Evolutionary conservation across 2,329 filamentous ascomycete genomes (phyloP).

Genomic region (Phialemoniopsis sp.): DNA sequence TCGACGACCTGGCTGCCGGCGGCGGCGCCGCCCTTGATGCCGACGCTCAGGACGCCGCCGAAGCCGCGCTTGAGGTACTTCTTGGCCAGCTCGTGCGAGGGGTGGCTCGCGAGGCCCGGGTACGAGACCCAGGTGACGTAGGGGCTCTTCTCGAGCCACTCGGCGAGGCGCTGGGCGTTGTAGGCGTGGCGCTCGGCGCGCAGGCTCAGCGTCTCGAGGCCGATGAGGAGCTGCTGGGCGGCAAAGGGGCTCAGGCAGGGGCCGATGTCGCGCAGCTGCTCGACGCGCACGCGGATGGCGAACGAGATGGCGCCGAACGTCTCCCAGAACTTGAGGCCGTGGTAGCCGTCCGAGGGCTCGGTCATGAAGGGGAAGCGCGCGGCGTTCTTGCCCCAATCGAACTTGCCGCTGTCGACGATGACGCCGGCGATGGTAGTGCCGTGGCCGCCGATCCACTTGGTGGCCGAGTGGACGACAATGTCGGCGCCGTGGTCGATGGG

Average conservation of each 20-base stretch:
- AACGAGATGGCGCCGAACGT: constrained; percentile 82
- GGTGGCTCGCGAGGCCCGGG: constrained; percentile 79
- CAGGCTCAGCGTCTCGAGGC: constrained; percentile 84
- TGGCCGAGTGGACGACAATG: constrained; percentile 90
- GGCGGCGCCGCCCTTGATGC: constrained; percentile 81
- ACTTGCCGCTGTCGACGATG: constrained; percentile 84
- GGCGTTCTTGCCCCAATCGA: constrained; percentile 85
- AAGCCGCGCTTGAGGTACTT: constrained; percentile 82
- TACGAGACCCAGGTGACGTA: constrained; percentile 94
- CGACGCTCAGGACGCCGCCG: constrained; percentile 89
- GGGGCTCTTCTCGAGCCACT: constrained; percentile 77
- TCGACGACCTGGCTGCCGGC: constrained; percentile 88
- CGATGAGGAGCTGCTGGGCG: constrained; percentile 86
- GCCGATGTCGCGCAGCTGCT: constrained; percentile 85
- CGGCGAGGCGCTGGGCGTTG: constrained; percentile 76
- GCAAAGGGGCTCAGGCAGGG: constrained; percentile 82
- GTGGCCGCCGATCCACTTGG: constrained; percentile 96
- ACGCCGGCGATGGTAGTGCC: constrained; percentile 88
- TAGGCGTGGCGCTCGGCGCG: constrained; percentile 81
- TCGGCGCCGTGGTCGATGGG: constrained; percentile 90
- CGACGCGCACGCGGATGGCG: constrained; percentile 80
- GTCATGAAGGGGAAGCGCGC: constrained; percentile 89
- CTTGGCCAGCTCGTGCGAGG: constrained; percentile 75
- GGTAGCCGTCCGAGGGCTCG: constrained; percentile 84
- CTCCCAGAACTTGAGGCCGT: constrained; percentile 92